These are phyloP conservation scores for Chalciporus pseudorubinellus DNA, from an alignment of 768 basidiomycete genomes.

Conservation along the genomic window DNA sequence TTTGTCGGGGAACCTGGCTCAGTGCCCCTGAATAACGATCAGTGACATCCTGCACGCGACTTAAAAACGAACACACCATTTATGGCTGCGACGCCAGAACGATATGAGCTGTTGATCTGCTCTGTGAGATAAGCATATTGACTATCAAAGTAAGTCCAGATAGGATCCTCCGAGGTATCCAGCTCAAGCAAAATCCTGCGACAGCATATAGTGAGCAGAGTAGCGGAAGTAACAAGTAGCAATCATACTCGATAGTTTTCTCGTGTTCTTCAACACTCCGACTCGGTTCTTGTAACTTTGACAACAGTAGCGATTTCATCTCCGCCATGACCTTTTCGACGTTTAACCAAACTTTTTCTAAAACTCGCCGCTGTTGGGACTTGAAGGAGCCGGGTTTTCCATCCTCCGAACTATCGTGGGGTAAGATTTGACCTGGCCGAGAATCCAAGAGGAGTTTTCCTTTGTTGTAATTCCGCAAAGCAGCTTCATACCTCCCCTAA, in stretches of 20 bases:
- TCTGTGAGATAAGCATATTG: slow-evolving; percentile 87
- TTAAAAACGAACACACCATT: slow-evolving; percentile 36
- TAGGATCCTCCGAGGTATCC: slow-evolving; percentile 81
- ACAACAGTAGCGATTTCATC: slow-evolving; percentile 75
- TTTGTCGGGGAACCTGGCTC: slow-evolving; percentile 40
- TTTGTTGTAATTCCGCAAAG: slow-evolving; percentile 95
- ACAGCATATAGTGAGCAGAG: slow-evolving; percentile 1
- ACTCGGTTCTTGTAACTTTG: slow-evolving; percentile 76
- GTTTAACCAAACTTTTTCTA: slow-evolving; percentile 94
- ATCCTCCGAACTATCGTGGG: slow-evolving; percentile 62
- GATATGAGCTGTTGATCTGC: slow-evolving; percentile 65
- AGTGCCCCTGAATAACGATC: slow-evolving; percentile 39
- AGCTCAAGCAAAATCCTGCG: slow-evolving; percentile 84
- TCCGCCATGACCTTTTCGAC: slow-evolving; percentile 95
- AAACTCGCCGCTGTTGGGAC: slow-evolving; percentile 85
- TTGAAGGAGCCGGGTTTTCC: slow-evolving; percentile 47
- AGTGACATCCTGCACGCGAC: slow-evolving; percentile 3
- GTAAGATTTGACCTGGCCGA: slow-evolving; percentile 81
- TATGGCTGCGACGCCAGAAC: slow-evolving; percentile 48
- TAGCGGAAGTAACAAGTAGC: slow-evolving; percentile 23
- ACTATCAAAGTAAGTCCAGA: slow-evolving; percentile 94
- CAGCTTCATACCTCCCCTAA: slow-evolving; percentile 91
- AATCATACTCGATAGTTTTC: slow-evolving; percentile 84
- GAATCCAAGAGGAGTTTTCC: slow-evolving; percentile 89
- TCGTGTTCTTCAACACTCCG: slow-evolving; percentile 91